phyloP scores from a whole-genome alignment of 495 filamentous ascomycete species.

The Daldinia caldariorum region DNA sequence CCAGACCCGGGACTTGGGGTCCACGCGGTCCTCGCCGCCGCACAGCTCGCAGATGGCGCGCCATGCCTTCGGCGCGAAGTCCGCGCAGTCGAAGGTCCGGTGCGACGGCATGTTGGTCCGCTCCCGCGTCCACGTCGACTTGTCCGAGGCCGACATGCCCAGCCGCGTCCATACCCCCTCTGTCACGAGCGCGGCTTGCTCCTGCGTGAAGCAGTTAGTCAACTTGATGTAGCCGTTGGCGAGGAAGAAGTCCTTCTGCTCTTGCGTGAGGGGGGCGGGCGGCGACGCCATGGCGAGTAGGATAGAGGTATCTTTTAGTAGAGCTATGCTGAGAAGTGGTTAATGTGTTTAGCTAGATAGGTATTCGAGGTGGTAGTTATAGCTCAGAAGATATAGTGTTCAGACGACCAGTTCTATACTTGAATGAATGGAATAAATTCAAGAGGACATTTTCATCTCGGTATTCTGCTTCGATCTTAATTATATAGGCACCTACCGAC shows the following conservation, averaged over 20 bases:
- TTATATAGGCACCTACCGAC: slow-evolving; percentile 3
- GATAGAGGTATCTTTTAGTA: background rate
- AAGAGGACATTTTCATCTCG: background rate
- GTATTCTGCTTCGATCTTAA: background rate
- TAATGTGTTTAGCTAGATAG: background rate
- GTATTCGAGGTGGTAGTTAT: background rate
- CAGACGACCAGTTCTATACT: background rate
- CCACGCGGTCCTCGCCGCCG: slow-evolving; percentile 70
- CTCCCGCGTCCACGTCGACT: slow-evolving; percentile 70
- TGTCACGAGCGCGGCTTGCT: slow-evolving; percentile 67
- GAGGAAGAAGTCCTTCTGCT: slow-evolving; percentile 73
- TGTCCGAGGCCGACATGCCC: slow-evolving; percentile 72
- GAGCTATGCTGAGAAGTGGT: background rate
- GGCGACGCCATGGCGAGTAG: slow-evolving; percentile 42
- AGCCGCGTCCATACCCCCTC: slow-evolving; percentile 72
- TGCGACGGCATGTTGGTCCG: slow-evolving; percentile 74
- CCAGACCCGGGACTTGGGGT: slow-evolving; percentile 64
- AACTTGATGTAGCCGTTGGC: slow-evolving; percentile 72
- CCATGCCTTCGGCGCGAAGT: slow-evolving; percentile 75
- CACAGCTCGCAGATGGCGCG: slow-evolving; percentile 74
- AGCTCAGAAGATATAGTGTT: background rate
- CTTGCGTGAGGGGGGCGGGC: slow-evolving; percentile 61
- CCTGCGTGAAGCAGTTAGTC: slow-evolving; percentile 67
- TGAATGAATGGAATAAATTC: background rate
- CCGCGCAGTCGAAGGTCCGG: slow-evolving; percentile 60